A percentile compares a stretch with the other conserved stretches of the same genome.
phyloP scores from a whole-genome alignment of 2,329 filamentous ascomycete genomes.

The Beauveria sp. region DNA sequence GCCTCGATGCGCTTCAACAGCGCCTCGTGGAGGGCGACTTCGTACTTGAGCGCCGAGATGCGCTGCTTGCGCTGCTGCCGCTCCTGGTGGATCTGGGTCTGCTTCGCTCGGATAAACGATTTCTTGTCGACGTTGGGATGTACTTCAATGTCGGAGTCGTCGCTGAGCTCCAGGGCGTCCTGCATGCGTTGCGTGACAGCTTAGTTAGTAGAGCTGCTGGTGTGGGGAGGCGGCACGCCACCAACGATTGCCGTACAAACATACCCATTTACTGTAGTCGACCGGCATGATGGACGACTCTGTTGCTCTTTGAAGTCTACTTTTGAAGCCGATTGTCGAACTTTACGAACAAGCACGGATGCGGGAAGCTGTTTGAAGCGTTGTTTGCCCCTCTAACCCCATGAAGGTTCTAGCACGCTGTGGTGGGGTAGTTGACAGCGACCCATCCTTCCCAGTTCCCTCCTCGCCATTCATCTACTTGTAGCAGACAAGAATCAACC shows the following conservation, averaged over 20 bases:
- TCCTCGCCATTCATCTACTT: not conserved
- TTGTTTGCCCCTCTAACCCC: conserved; percentile 9
- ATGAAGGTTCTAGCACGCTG: conserved; percentile 15
- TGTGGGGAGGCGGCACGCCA: not conserved
- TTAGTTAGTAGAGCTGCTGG: conserved; percentile 11
- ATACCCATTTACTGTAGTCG: conserved; percentile 63
- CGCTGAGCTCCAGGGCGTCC: conserved; percentile 91
- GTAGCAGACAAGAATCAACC: too few species aligned
- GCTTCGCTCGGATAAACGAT: conserved; percentile 97
- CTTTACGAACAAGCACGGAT: conserved; percentile 8
- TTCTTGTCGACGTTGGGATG: conserved; percentile 98
- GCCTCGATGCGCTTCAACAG: conserved; percentile 75
- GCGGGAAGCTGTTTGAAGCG: not conserved
- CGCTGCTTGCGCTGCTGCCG: conserved; percentile 77
- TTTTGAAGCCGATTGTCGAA: conserved; percentile 7
- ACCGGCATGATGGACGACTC: conserved; percentile 37
- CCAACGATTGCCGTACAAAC: conserved; percentile 16
- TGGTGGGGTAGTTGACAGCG: conserved; percentile 4
- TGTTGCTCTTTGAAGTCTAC: conserved; percentile 11
- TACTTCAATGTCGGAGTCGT: conserved; percentile 96
- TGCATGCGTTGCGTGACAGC: conserved; percentile 23
- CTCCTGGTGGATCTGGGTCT: conserved; percentile 92
- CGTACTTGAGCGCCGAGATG: conserved; percentile 88
- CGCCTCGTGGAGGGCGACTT: conserved; percentile 86
- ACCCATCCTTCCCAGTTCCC: not conserved